Base-by-base conservation (phyloP, 129 eudicot species). In the Pittosporum tobira region DNA sequence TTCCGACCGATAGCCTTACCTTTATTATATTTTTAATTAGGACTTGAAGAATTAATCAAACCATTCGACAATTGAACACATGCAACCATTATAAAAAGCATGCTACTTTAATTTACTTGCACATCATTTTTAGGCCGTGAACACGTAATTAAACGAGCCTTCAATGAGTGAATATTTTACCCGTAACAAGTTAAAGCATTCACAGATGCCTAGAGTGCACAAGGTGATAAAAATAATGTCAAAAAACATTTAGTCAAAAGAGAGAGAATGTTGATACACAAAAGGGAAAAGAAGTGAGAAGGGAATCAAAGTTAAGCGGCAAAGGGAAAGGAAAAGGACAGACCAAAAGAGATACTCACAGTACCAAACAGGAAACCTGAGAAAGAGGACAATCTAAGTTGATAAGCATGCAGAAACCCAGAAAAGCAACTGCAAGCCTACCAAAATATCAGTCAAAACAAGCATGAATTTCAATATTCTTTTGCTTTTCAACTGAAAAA, bases 391-490 rank as follows among this genome's bases (percentile, higher is more conserved):
- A 26, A 25, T 14, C 59, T 30, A 50, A 6, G 24, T 20, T 1
- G 23, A 26, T 8, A 60, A 28, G 37, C 30, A 26, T 21, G 12
- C 6, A 51, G 2, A 14, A 1, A 6, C 27, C 49, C 1, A 63
- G 2, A 8, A 63, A 62, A 21, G 27, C 12, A 28, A 28, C 21
- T 3, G 13, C 2, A 22, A 44, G 14, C 0, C 1, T 15, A 42
- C 16, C n/a, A 36, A n/a, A 58, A 19, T 14, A 18, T 23, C 26
- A 24, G 70, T 65, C 70, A 65, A 65, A 54, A 18, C 22, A 21
- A 25, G 45, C 71, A 43, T 30, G 24, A n/a, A 28, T 61, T 61
- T 43, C 40, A 43, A 61, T 46, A 12, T 45, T 45, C 42, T 26
- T 65, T 65, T 51, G 16, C 15, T 38, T 64, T 16, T 2, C 37